phyloP scores from a whole-genome alignment of 805 yeast genomes.

The Lachancea waltii region DNA sequence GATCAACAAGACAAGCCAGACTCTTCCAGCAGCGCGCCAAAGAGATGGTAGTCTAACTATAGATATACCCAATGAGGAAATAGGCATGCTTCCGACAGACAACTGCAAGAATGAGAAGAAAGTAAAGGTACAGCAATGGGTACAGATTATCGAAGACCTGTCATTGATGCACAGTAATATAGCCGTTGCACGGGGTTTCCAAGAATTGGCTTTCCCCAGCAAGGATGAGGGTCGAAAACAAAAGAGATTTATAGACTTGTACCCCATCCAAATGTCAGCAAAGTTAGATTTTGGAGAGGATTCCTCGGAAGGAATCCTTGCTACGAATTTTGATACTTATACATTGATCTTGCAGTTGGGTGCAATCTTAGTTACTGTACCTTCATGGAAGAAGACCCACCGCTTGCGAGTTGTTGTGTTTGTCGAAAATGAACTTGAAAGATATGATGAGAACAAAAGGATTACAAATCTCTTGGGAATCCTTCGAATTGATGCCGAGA shows the following conservation, averaged over 20 bases:
- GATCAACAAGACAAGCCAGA: neutral
- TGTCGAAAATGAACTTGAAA: slow-evolving; percentile 71
- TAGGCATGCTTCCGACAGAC: slow-evolving; percentile 63
- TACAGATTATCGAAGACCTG: slow-evolving; percentile 83
- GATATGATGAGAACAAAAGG: slow-evolving; percentile 60
- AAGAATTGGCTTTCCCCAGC: slow-evolving; percentile 55
- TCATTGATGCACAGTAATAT: slow-evolving; percentile 83
- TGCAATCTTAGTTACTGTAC: slow-evolving; percentile 86
- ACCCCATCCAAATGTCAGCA: slow-evolving; percentile 96
- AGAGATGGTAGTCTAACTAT: slow-evolving; percentile 7
- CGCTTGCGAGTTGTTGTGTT: slow-evolving; percentile 76
- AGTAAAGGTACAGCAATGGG: slow-evolving; percentile 77
- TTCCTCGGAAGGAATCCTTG: slow-evolving; percentile 54
- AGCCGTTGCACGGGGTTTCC: slow-evolving; percentile 89
- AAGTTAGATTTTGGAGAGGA: slow-evolving; percentile 37
- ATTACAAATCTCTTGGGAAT: slow-evolving; percentile 58
- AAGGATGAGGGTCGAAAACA: slow-evolving; percentile 28
- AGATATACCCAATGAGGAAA: slow-evolving; percentile 7
- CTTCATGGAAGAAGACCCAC: slow-evolving; percentile 82
- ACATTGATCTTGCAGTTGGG: slow-evolving; percentile 91
- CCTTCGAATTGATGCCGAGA: slow-evolving; percentile 77
- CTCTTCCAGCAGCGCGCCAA: slow-evolving; percentile 4
- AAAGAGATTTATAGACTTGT: slow-evolving; percentile 69
- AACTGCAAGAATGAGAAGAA: slow-evolving; percentile 62
- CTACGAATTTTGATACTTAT: slow-evolving; percentile 93